Evolutionary conservation across 768 basidiomycete genomes (phyloP).

Genomic region (Hericium erinaceus): DNA sequence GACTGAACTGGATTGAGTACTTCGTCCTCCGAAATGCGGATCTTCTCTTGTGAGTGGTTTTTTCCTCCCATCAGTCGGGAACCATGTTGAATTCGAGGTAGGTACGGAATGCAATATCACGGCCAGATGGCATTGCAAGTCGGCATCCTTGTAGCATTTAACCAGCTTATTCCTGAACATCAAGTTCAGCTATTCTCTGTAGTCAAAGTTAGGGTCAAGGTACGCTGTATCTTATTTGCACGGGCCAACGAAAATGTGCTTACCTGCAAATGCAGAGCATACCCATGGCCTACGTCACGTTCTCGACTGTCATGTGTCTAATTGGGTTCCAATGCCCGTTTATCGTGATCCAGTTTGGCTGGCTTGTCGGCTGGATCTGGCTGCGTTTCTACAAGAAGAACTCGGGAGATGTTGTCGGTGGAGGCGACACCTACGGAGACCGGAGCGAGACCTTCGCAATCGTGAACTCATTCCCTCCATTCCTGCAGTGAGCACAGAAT

Average conservation of each 20-base stretch:
- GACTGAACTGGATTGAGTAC: slow-evolving; percentile 84
- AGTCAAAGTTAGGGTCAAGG: slow-evolving; percentile 85
- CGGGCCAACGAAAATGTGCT: background rate
- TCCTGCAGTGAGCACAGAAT: slow-evolving; percentile 59
- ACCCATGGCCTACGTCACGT: slow-evolving; percentile 89
- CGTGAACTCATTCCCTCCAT: slow-evolving; percentile 93
- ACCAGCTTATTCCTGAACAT: slow-evolving; percentile 95
- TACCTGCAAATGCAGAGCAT: slow-evolving; percentile 46
- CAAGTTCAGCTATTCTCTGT: slow-evolving; percentile 90
- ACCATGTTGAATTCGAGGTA: slow-evolving; percentile 22
- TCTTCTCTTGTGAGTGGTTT: slow-evolving; percentile 59
- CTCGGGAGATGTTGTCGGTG: slow-evolving; percentile 50
- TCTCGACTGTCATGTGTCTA: slow-evolving; percentile 80
- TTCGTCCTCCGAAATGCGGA: slow-evolving; percentile 60
- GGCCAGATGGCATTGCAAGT: slow-evolving; percentile 90
- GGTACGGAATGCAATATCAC: slow-evolving; percentile 84
- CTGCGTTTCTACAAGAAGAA: slow-evolving; percentile 95
- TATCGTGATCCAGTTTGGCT: slow-evolving; percentile 97
- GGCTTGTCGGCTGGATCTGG: slow-evolving; percentile 93
- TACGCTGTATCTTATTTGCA: slow-evolving; percentile 17
- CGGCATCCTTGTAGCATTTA: slow-evolving; percentile 89
- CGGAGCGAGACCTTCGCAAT: slow-evolving; percentile 94
- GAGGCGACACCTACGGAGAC: slow-evolving; percentile 76
- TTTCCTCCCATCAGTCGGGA: slow-evolving; percentile 6
- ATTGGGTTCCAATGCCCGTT: slow-evolving; percentile 83